Evolutionary conservation across 2,329 filamentous ascomycete genomes (phyloP).

Genomic region (Fusarium sp.): DNA sequence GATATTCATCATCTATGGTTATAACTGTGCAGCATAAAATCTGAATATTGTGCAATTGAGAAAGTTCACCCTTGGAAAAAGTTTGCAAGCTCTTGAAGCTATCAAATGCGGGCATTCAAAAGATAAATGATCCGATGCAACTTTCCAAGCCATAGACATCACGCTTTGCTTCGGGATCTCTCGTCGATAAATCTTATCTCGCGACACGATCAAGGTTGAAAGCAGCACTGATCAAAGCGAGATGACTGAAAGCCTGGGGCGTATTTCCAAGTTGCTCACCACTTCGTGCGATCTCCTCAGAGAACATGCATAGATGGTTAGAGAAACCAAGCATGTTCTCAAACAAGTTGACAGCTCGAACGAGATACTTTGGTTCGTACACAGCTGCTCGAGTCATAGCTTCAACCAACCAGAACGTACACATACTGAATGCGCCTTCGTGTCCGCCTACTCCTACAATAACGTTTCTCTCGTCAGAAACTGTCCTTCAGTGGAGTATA

Average conservation of each 20-base stretch:
- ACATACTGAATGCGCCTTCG: conserved; percentile 84
- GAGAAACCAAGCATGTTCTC: conserved; percentile 83
- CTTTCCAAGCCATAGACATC: background rate
- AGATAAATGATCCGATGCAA: background rate
- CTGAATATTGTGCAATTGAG: too few relatives aligned
- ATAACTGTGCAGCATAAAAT: background rate
- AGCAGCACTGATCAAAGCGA: conserved; percentile 80
- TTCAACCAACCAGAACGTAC: conserved; percentile 86
- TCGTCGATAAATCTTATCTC: conserved; percentile 10
- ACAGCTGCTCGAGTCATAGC: conserved; percentile 76
- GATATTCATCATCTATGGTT: background rate
- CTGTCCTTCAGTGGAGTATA: background rate
- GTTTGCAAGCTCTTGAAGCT: too few relatives aligned
- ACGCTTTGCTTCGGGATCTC: background rate
- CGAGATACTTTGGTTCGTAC: conserved; percentile 74
- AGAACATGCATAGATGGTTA: conserved; percentile 83
- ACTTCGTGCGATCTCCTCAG: conserved; percentile 79
- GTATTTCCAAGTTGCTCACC: conserved; percentile 85
- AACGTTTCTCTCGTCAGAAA: conserved; percentile 12
- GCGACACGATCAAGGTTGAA: conserved; percentile 75
- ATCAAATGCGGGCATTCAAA: background rate
- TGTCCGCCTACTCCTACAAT: conserved; percentile 74
- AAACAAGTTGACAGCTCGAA: conserved; percentile 74
- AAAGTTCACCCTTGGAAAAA: too few relatives aligned
- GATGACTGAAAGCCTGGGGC: conserved; percentile 81